Evolutionary conservation across 2,329 filamentous ascomycete genomes (phyloP).

Genomic region (Pleomassaria siparia): DNA sequence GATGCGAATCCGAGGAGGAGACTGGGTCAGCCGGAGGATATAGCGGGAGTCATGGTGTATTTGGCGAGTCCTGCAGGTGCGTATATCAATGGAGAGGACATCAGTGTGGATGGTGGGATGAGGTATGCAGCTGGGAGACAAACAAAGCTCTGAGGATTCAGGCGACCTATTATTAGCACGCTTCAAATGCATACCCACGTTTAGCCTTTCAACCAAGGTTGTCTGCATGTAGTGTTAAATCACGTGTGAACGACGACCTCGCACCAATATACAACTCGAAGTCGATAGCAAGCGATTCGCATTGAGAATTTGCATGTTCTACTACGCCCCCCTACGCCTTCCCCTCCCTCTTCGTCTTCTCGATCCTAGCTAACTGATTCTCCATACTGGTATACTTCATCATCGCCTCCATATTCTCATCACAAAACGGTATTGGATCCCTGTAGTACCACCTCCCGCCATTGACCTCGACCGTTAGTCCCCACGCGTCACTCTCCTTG

Average conservation of each 20-base stretch:
- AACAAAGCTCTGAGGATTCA: slow-evolving; percentile 33
- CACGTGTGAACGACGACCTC: no score
- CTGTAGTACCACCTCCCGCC: slow-evolving; percentile 31
- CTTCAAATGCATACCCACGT: background rate
- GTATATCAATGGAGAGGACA: slow-evolving; percentile 38
- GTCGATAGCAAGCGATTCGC: no score
- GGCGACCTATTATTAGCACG: background rate
- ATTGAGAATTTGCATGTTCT: background rate
- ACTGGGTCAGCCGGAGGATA: slow-evolving; percentile 39
- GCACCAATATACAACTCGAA: no score
- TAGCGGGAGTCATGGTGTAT: slow-evolving; percentile 42
- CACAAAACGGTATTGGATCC: slow-evolving; percentile 20
- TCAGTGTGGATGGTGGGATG: slow-evolving; percentile 34
- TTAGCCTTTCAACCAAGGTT: no score
- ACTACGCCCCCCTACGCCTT: background rate
- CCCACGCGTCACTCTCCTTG: slow-evolving; percentile 21
- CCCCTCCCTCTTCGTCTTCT: slow-evolving; percentile 19
- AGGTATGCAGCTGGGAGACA: slow-evolving; percentile 28
- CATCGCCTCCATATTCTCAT: slow-evolving; percentile 31
- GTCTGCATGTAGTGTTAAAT: no score
- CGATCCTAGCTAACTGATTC: slow-evolving; percentile 27
- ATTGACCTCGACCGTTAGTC: slow-evolving; percentile 32
- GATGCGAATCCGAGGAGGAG: slow-evolving; percentile 34
- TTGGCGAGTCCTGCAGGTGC: slow-evolving; percentile 31
- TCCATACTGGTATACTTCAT: slow-evolving; percentile 35